Conservation (phyloP, 495 filamentous ascomycete species). For the Penicillium cosmopolitanum region DNA sequence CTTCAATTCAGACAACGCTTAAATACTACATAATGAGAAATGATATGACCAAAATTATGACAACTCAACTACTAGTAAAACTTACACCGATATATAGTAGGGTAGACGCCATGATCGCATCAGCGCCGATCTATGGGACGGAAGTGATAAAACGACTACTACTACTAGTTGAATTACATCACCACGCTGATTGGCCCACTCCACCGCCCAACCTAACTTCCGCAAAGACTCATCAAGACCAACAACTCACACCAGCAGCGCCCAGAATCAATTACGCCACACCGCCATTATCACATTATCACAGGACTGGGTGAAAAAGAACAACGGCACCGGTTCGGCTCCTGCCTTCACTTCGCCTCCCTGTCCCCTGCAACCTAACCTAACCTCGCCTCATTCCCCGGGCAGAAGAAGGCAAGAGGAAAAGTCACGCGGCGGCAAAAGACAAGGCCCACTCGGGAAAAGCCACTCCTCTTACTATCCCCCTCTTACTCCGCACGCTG, state of each 20-base stretch:
- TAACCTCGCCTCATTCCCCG: background rate
- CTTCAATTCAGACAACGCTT: background rate
- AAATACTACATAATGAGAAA: background rate
- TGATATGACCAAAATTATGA: background rate
- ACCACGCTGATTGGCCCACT: background rate
- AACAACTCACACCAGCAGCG: background rate
- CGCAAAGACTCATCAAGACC: conserved; percentile 2
- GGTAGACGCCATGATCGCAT: too few relatives aligned
- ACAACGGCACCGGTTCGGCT: background rate
- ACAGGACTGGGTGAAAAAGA: background rate
- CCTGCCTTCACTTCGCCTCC: background rate
- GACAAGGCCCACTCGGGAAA: conserved; percentile 1
- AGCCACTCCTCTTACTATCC: background rate
- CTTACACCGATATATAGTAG: too few relatives aligned
- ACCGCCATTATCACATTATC: conserved; percentile 2
- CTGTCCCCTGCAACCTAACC: background rate
- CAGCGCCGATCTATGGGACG: background rate
- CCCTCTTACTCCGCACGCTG: conserved; percentile 31
- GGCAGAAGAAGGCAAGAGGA: background rate
- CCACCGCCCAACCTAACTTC: background rate
- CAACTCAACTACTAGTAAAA: too few relatives aligned
- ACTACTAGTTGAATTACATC: conserved; percentile 1
- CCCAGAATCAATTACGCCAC: background rate
- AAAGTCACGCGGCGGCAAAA: conserved; percentile 8
- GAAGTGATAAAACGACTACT: background rate